A percentile compares a stretch with the other conserved stretches of the same genome.
phyloP scores from a whole-genome alignment of 75 land plant genomes.

The Gnetum montanum region DNA sequence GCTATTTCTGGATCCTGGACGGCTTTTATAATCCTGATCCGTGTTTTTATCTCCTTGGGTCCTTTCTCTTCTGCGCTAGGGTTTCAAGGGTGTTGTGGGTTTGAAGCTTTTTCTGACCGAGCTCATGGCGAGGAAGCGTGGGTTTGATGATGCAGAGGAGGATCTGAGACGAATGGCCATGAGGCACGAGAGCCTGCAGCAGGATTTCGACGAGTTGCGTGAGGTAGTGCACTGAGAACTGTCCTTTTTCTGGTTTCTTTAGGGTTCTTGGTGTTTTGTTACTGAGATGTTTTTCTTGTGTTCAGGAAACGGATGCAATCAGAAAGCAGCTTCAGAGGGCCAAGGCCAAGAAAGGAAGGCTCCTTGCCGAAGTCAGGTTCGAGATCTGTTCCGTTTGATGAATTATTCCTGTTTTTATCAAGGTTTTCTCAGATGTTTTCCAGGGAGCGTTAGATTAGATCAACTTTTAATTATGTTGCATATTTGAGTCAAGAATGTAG shows the following conservation, averaged over 20 bases:
- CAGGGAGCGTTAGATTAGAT: too few relatives aligned
- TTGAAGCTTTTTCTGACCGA: too few relatives aligned
- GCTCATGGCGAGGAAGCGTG: constrained; percentile 7
- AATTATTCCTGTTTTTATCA: neutral
- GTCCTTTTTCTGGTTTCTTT: too few relatives aligned
- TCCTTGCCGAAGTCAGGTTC: constrained; percentile 6
- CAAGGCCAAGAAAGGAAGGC: neutral
- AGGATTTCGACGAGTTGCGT: constrained; percentile 3
- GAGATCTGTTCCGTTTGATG: neutral
- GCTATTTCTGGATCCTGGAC: too few relatives aligned
- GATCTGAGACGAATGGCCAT: neutral
- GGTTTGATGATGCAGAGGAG: neutral
- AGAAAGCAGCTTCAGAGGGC: constrained; percentile 3
- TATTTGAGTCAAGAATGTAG: neutral
- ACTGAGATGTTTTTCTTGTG: neutral
- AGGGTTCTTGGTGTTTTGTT: neutral
- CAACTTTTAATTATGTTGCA: neutral
- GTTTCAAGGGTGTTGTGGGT: too few relatives aligned
- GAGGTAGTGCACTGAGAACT: neutral
- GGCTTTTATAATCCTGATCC: too few relatives aligned
- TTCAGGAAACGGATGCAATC: constrained; percentile 3
- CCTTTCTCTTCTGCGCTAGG: too few relatives aligned
- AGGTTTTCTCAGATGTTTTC: neutral
- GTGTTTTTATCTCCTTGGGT: too few relatives aligned
- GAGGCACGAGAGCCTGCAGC: constrained; percentile 4